These are phyloP conservation scores for Cardamine chenopodiifolia DNA, from an alignment of 345 rosid genomes.

Conservation along the genomic window DNA sequence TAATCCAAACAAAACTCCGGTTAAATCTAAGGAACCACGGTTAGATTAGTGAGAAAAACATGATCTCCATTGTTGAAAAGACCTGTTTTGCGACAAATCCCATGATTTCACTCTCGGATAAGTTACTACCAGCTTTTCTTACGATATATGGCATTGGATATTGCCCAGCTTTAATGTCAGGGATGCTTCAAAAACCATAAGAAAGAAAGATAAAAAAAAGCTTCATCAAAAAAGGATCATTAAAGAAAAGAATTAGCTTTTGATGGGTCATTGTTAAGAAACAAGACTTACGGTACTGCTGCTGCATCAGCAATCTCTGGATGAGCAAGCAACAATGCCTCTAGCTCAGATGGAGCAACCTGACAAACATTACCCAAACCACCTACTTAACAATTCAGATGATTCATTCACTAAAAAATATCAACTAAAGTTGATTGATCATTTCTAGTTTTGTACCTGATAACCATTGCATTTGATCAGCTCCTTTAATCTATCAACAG, in stretches of 20 bases:
- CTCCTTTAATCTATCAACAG: slow-evolving; percentile 89
- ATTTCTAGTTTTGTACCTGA: slow-evolving; percentile 53
- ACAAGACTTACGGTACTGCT: slow-evolving; percentile 47
- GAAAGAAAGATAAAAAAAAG: not conserved
- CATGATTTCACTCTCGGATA: slow-evolving; percentile 35
- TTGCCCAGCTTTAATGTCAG: slow-evolving; percentile 42
- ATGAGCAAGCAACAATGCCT: slow-evolving; percentile 52
- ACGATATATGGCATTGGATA: slow-evolving; percentile 44
- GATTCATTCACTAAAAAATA: not conserved
- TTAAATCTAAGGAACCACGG: not conserved
- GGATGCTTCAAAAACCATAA: slow-evolving; percentile 25
- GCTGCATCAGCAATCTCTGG: slow-evolving; percentile 59
- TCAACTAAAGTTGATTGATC: not conserved
- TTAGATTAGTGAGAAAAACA: not conserved
- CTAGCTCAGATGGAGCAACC: slow-evolving; percentile 67
- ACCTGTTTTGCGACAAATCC: slow-evolving; percentile 38
- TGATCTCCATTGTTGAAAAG: not conserved
- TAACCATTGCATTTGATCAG: slow-evolving; percentile 92
- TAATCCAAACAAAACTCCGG: slow-evolving; percentile 1
- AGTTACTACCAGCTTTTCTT: slow-evolving; percentile 33
- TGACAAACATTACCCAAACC: slow-evolving; percentile 19
- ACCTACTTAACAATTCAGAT: slow-evolving; percentile 3
- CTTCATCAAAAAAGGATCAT: not conserved
- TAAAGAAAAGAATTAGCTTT: slow-evolving; percentile 8
- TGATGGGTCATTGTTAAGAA: slow-evolving; percentile 2